phyloP scores from a whole-genome alignment of 371 early-diverging fungal genomes.

The Mortierella sp. region DNA sequence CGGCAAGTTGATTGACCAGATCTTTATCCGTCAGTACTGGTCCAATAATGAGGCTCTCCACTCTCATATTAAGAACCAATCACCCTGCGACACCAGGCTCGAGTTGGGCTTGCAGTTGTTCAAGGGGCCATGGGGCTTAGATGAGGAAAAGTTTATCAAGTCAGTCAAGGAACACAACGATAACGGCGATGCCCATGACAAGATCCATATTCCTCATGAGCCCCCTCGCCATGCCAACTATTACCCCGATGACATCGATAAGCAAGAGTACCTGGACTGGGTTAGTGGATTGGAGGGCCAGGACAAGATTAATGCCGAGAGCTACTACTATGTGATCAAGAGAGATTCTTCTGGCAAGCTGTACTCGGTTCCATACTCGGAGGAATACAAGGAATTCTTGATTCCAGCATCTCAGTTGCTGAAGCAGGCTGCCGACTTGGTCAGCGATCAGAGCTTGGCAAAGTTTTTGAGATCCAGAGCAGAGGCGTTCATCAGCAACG shows the following conservation, averaged over 20 bases:
- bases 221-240: constrained; percentile 78
- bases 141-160: constrained; percentile 51
- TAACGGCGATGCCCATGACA: constrained; percentile 14
- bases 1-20: constrained; percentile 70
- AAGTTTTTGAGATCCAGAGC: constrained; percentile 74
- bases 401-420: constrained; percentile 69
- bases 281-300: constrained; percentile 60
- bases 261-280: constrained; percentile 77
- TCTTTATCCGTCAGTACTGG: constrained; percentile 83
- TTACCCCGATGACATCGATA: constrained; percentile 84
- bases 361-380: constrained; percentile 65
- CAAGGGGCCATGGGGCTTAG: constrained; percentile 82
- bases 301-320: constrained; percentile 69
- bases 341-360: constrained; percentile 60
- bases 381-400: constrained; percentile 74
- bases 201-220: constrained; percentile 66
- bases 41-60: constrained; percentile 72
- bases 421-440: constrained; percentile 71
- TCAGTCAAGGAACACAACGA: constrained; percentile 60
- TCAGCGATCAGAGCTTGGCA: constrained; percentile 68
- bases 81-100: constrained; percentile 48
- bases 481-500: constrained; percentile 72
- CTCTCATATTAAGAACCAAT: constrained; percentile 59
- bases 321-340: constrained; percentile 76
- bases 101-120: constrained; percentile 72